Percentiles rank a stretch among this genome's conserved stretches.
These are phyloP conservation scores for Ceratobasidium sp. DNA, from an alignment of 1,284 basidiomycete genomes.

Conservation along the genomic window DNA sequence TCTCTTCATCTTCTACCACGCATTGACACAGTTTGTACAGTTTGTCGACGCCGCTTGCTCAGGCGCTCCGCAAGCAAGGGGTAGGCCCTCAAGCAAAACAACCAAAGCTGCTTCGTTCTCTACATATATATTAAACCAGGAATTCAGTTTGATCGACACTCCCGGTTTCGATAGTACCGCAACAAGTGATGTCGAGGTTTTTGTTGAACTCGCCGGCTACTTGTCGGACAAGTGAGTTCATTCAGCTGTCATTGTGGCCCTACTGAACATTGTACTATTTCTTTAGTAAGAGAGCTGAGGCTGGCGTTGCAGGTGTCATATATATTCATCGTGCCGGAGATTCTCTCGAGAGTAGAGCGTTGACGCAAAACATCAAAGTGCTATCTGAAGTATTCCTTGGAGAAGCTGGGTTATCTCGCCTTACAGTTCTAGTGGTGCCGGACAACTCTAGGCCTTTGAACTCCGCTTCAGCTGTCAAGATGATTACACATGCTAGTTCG, in stretches of 20 bases:
- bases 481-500: not conserved
- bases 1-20: not conserved
- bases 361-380: conserved; percentile 10
- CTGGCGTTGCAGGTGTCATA: not conserved
- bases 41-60: not conserved
- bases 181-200: conserved; percentile 7
- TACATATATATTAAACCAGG: conserved; percentile 7
- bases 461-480: not conserved
- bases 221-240: conserved; percentile 13
- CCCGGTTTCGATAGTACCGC: conserved; percentile 27
- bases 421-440: conserved; percentile 18
- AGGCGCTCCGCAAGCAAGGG: too few relatives aligned
- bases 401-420: not conserved
- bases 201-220: conserved; percentile 14
- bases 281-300: not conserved
- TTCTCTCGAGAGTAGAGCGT: conserved; percentile 12
- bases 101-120: conserved; percentile 5
- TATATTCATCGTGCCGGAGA: conserved; percentile 23
- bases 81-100: not conserved
- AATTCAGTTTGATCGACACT: conserved; percentile 30
- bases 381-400: conserved; percentile 23
- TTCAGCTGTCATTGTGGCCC: not conserved
- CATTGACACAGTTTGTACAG: not conserved
- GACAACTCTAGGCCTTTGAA: not conserved
- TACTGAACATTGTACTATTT: not conserved